Base-by-base conservation (phyloP, 2,329 filamentous ascomycete species). In the Fusarium beomiforme region DNA sequence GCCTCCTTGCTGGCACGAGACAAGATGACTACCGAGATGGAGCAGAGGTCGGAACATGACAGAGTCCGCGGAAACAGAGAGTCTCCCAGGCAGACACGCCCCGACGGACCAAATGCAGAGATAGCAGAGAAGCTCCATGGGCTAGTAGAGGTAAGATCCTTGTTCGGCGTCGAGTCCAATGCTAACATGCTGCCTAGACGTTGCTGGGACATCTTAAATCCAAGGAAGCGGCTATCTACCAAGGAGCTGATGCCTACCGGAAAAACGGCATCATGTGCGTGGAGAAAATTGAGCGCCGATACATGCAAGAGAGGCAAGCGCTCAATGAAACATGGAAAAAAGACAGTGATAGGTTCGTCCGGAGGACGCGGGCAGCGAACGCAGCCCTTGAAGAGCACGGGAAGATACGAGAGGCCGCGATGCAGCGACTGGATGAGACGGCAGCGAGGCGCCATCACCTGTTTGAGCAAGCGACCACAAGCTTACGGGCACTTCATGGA, bases 101-200 rank as follows among this genome's bases (percentile, higher is more conserved):
- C 39, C 23, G 56, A 53, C 13, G 66, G 36, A 6, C 64, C 59
- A 9, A 44, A 31, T 23, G 50, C 64, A 6, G 64, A 69, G 26
- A 43, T 75, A 42, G 53, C 58, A 26, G 57, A 58, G 24, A 67
- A 66, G 41, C 46, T 79, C 13, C 71, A 78, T 36, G 62, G 39
- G 13, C 43, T 77, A 19, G 69, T 78, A 19, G 69, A 77, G 43
- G 78, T 79, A 66, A 67, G 76, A 34, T n/a, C 19, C 13, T 26
- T 57, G n/a, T 11, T 4, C 19, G 10, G 29, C 33, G 5, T 10
- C 2, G 42, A 19, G 29, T 26, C 8, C 26, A 19, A 37, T 58
- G 53, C 69, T 75, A 42, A 75, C 39, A 67, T 49, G 37, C 39
- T 71, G 43, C 43, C 53, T 49, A 76, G 78, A 70, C 55, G 57